Conservation (phyloP, 805 yeast species). For the Priceomyces medius region DNA sequence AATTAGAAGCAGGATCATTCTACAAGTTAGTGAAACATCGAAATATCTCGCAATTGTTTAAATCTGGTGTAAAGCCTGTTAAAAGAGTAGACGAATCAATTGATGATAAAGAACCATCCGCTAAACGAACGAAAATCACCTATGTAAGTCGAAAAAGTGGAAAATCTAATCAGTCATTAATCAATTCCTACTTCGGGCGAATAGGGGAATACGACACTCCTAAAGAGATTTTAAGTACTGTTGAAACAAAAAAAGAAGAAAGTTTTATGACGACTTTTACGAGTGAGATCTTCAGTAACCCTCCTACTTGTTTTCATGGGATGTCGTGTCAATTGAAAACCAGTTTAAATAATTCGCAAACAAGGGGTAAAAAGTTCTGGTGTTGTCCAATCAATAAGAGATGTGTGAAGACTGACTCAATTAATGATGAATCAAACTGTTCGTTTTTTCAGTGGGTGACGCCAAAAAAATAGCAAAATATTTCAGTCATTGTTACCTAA, state of each 20-base stretch:
- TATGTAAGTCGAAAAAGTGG: constrained; percentile 21
- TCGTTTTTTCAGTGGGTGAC: constrained; percentile 17
- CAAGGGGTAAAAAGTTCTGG: constrained; percentile 34
- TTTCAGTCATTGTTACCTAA: neutral
- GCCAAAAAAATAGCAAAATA: neutral
- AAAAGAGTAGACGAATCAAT: constrained; percentile 1
- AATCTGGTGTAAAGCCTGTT: neutral
- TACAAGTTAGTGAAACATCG: constrained; percentile 38
- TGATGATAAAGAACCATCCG: neutral
- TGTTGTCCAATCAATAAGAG: constrained; percentile 20
- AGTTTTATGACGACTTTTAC: constrained; percentile 11
- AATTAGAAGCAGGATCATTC: constrained; percentile 53
- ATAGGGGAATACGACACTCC: neutral
- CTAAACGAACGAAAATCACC: constrained; percentile 8
- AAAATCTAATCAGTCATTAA: neutral
- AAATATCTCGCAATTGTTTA: constrained; percentile 36
- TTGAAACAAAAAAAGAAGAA: neutral
- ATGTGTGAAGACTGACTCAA: too few species aligned
- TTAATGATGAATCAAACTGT: constrained; percentile 7
- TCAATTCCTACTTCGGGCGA: neutral
- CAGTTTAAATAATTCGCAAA: constrained; percentile 20
- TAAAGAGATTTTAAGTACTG: neutral
- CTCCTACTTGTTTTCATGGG: constrained; percentile 29
- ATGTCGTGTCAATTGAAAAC: constrained; percentile 27
- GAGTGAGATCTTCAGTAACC: constrained; percentile 18